These are phyloP conservation scores for Acrasis kona DNA, from an alignment of 78 protist species.

Conservation along the genomic window DNA sequence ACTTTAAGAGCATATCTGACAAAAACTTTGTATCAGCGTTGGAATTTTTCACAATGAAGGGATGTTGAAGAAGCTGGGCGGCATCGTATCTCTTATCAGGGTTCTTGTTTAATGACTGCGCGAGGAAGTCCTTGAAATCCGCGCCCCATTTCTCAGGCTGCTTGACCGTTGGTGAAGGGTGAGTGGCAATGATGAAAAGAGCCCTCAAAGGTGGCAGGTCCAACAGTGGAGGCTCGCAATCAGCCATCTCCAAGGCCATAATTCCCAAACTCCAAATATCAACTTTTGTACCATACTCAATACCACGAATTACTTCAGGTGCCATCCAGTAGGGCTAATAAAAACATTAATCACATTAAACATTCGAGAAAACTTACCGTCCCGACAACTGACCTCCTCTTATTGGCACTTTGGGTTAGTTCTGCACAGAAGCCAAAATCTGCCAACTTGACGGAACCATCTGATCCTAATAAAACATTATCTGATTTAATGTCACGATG, in stretches of 20 bases:
- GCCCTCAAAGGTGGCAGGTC: constrained; percentile 83
- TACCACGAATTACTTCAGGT: constrained; percentile 84
- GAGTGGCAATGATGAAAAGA: constrained; percentile 78
- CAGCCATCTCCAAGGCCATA: constrained; percentile 83
- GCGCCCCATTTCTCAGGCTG: constrained; percentile 49
- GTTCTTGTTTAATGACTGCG: constrained; percentile 57
- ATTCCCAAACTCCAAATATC: constrained; percentile 93
- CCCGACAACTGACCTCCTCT: constrained; percentile 73
- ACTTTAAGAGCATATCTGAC: not conserved
- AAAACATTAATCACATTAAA: not conserved
- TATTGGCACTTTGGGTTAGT: constrained; percentile 55
- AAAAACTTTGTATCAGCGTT: not conserved
- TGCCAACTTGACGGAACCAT: constrained; percentile 74
- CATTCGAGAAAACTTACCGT: not conserved
- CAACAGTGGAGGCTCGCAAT: constrained; percentile 79
- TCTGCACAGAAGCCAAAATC: constrained; percentile 93
- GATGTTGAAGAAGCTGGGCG: not conserved
- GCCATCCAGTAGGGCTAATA: constrained; percentile 89
- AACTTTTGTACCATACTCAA: constrained; percentile 68
- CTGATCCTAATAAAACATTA: constrained; percentile 63
- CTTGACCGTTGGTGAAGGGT: constrained; percentile 72
- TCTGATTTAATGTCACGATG: constrained; percentile 89
- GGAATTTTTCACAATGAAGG: not conserved
- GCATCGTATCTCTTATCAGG: not conserved
- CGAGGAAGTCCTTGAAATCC: constrained; percentile 60